These are phyloP conservation scores for Penicillium verrucosum DNA, from an alignment of 2,329 filamentous ascomycete genomes.

Conservation along the genomic window DNA sequence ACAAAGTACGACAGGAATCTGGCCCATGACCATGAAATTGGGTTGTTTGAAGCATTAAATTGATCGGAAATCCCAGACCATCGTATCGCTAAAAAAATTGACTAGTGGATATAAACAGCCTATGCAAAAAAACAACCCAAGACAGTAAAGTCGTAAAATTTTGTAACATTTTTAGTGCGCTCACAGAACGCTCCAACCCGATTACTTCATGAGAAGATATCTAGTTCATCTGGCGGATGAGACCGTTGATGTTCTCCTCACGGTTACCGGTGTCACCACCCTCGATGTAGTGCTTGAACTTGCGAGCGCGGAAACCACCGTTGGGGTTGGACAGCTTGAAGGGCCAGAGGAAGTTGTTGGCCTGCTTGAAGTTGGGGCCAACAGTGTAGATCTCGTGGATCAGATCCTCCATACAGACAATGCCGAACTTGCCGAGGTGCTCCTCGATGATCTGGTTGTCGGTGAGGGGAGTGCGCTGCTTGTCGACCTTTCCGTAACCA, in stretches of 20 bases:
- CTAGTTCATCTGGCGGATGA: constrained; percentile 99
- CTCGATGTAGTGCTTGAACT: constrained; percentile 99
- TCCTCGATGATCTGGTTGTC: constrained; percentile 98
- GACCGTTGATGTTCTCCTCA: constrained; percentile 94
- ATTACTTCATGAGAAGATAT: constrained; percentile 17
- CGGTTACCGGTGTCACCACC: constrained; percentile 98
- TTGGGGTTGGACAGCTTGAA: constrained; percentile 99
- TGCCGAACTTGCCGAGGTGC: constrained; percentile 95
- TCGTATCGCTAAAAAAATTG: constrained; percentile 32
- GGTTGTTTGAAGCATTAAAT: constrained; percentile 39
- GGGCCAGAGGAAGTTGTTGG: constrained; percentile 98
- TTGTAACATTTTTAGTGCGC: constrained; percentile 18
- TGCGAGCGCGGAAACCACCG: constrained; percentile 91
- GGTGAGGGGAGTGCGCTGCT: constrained; percentile 93
- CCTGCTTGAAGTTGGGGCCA: constrained; percentile 99
- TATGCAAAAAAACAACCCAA: constrained; percentile 35
- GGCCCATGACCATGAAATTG: constrained; percentile 18
- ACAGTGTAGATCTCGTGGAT: constrained; percentile 99
- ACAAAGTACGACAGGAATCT: neutral
- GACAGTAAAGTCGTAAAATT: constrained; percentile 24
- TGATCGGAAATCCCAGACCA: constrained; percentile 34
- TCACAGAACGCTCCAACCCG: constrained; percentile 1
- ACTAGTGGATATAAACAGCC: constrained; percentile 30
- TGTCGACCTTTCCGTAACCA: constrained; percentile 97
- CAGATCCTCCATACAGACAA: constrained; percentile 98